Evolutionary conservation across 208 protist species (phyloP).

Genomic region (Acanthamoeba triangularis): DNA sequence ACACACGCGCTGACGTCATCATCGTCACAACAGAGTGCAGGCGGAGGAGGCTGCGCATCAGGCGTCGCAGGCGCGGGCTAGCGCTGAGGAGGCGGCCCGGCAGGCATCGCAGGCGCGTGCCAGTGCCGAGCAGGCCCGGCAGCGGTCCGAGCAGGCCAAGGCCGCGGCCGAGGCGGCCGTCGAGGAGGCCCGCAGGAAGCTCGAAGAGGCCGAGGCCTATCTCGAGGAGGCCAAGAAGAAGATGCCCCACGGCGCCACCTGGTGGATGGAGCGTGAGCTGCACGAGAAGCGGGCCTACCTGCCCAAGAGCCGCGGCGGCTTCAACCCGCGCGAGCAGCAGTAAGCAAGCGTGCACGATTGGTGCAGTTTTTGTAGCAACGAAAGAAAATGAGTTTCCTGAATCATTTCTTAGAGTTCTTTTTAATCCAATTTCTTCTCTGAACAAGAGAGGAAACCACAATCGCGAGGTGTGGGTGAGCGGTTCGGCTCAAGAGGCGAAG

Average conservation of each 20-base stretch:
- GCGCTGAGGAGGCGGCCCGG: constrained; percentile 22
- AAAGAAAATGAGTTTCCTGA: background rate
- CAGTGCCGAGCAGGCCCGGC: constrained; percentile 10
- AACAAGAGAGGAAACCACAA: too few species aligned
- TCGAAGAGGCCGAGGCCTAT: constrained; percentile 78
- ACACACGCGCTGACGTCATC: too few species aligned
- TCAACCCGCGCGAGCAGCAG: constrained; percentile 54
- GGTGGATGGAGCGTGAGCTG: constrained; percentile 83
- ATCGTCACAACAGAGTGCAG: background rate
- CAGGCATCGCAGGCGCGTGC: constrained; percentile 11
- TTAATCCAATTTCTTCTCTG: too few species aligned
- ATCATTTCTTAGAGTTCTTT: too few species aligned
- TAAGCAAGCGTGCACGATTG: background rate
- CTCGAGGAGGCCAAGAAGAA: constrained; percentile 83
- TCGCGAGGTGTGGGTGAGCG: too few species aligned
- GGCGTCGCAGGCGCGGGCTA: background rate
- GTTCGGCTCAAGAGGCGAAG: too few species aligned
- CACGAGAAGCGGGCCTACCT: constrained; percentile 80
- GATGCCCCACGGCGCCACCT: constrained; percentile 72
- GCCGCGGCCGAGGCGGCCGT: constrained; percentile 76
- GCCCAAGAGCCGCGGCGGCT: constrained; percentile 77
- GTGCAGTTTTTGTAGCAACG: too few species aligned
- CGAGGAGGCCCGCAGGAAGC: constrained; percentile 62
- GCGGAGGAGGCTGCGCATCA: constrained; percentile 16
- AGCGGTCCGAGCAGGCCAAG: constrained; percentile 74